Evolutionary conservation across 352 stramenopile genomes (phyloP), one percentile per base, ranked within the genome.

Genomic region (Globisporangium polare): DNA sequence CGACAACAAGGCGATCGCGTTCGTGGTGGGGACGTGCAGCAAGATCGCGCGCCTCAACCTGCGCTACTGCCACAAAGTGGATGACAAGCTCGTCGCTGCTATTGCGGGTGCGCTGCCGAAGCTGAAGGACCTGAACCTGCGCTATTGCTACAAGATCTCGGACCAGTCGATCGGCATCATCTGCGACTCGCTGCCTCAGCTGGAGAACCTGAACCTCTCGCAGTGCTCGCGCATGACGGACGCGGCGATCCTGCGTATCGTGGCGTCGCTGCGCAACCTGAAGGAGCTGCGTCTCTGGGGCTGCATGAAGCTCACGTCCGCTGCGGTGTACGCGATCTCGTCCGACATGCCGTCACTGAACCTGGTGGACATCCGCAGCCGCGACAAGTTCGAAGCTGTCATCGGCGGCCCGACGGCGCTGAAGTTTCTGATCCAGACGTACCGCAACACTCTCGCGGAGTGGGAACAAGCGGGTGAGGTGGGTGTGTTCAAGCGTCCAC

Each of bases 61-160:
- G 20, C 83, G 84, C 47, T 95, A 92, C 58, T 88, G 77, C 41
- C 86, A 95, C 78, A 89, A 90, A 65, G 83, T 95, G 20, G 79
- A 93, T 43, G 86, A 95, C 64, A 76, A 77, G 24, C 67, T 94
- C 8, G 77, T 92, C 10, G 65, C 75, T 8, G 74, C 72, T 20
- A 79, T 95, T 57, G 83, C 74, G 2, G 20, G 47, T 3, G 22
- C 80, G 24, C 35, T 86, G 35, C 74, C 71, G 9, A 64, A 75
- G 43, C 73, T 95, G 7, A 80, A 78, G 49, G 71, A 90, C 24
- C 60, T 95, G 51, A 92, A 94, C 51, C 41, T 95, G 42, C 84
- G 84, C 47, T 95, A 95, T 67, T 94, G 84, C 73, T 94, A 90
- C 80, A 94, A 94, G 60, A 63, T 95, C 17, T 89, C 86, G 33